Percentiles rank a stretch among this genome's conserved stretches.
phyloP scores from a whole-genome alignment of 306 rosid genomes.

The Prunus dulcis region DNA sequence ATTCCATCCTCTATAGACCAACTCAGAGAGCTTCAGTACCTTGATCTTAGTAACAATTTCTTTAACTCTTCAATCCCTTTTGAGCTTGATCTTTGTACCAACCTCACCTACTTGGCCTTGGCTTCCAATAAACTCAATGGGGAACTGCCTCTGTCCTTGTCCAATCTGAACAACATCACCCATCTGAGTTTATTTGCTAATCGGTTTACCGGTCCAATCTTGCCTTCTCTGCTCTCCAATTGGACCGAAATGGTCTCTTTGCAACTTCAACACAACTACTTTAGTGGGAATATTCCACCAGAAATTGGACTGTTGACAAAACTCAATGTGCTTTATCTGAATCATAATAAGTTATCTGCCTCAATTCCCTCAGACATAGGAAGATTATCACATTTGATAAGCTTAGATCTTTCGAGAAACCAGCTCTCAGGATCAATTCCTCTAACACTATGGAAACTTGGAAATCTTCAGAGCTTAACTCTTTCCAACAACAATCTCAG shows the following conservation, averaged over 20 bases:
- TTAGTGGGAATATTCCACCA: slow-evolving; percentile 36
- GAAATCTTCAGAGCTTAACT: slow-evolving; percentile 21
- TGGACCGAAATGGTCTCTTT: slow-evolving; percentile 47
- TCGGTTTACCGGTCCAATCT: slow-evolving; percentile 39
- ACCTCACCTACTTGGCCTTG: background rate
- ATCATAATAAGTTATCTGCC: background rate
- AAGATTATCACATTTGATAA: too few species aligned
- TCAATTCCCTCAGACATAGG: too few species aligned
- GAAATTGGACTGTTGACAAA: slow-evolving; percentile 54
- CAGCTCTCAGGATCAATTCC: slow-evolving; percentile 22
- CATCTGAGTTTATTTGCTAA: slow-evolving; percentile 41
- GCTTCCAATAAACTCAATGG: slow-evolving; percentile 43
- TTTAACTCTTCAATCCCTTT: too few species aligned
- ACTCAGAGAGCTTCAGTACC: too few species aligned
- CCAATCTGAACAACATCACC: background rate
- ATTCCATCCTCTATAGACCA: too few species aligned
- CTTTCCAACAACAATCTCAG: slow-evolving; percentile 45
- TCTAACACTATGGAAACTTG: slow-evolving; percentile 24
- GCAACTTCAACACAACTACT: slow-evolving; percentile 35
- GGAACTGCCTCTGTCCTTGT: slow-evolving; percentile 17
- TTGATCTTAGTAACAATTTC: too few species aligned
- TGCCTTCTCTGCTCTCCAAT: slow-evolving; percentile 38
- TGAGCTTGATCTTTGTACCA: too few species aligned
- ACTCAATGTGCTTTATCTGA: slow-evolving; percentile 14
- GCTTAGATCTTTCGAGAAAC: slow-evolving; percentile 11